These are phyloP conservation scores for Epichloe sylvatica DNA, from an alignment of 2,329 filamentous ascomycete species.

Conservation along the genomic window DNA sequence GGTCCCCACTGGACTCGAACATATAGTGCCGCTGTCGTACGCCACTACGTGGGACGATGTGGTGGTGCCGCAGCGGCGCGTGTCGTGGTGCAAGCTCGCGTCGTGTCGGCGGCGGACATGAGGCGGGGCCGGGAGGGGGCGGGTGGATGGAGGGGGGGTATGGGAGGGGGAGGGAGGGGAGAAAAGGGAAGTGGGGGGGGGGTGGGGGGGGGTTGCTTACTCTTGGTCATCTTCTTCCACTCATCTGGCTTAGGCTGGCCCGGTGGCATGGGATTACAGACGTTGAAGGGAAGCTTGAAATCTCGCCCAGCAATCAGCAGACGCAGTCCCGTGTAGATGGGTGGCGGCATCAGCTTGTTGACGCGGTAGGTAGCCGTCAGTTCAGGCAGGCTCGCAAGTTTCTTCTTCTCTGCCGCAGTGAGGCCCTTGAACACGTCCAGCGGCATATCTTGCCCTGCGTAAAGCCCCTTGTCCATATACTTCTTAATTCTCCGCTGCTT, in stretches of 20 bases:
- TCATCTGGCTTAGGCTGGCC: slow-evolving; percentile 86
- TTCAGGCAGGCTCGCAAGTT: slow-evolving; percentile 32
- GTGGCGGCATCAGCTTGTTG: slow-evolving; percentile 53
- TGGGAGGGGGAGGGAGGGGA: too few relatives aligned
- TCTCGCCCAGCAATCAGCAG: slow-evolving; percentile 59
- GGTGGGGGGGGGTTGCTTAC: slow-evolving; percentile 32
- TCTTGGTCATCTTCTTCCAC: slow-evolving; percentile 84
- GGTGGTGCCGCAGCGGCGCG: too few relatives aligned
- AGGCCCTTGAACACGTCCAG: slow-evolving; percentile 33
- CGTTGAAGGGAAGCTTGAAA: slow-evolving; percentile 79
- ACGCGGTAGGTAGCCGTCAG: slow-evolving; percentile 31
- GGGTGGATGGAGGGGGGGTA: too few relatives aligned
- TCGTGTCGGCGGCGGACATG: too few relatives aligned
- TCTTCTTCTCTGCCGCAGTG: slow-evolving; percentile 37
- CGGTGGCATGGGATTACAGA: slow-evolving; percentile 74
- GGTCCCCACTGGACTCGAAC: too few relatives aligned
- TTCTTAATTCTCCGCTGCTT: slow-evolving; percentile 48
- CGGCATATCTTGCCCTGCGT: slow-evolving; percentile 61
- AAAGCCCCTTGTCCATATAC: slow-evolving; percentile 72
- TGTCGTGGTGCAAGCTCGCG: too few relatives aligned
- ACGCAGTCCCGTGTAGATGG: slow-evolving; percentile 64
- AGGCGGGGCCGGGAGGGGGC: too few relatives aligned
- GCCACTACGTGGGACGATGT: too few relatives aligned
- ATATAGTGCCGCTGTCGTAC: too few relatives aligned
- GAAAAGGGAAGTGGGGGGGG: too few relatives aligned